Base-by-base conservation (phyloP, 2,329 filamentous ascomycete genomes). In the Sporothrix curviconia region DNA sequence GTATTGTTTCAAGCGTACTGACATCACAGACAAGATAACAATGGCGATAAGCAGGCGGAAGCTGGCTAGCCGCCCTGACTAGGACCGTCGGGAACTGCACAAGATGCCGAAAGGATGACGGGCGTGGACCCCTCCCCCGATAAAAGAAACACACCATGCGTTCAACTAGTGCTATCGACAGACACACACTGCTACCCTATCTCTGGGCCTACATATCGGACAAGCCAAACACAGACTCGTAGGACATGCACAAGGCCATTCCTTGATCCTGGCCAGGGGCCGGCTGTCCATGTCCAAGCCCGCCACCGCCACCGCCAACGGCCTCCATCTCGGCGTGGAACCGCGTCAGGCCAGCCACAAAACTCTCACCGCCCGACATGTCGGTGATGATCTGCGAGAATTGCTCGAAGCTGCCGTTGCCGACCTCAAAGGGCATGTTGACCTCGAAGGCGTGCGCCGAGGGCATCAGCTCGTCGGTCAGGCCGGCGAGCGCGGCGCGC, bases 381-480 rank as follows among this genome's bases (percentile, higher is more conserved):
- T 47, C 42, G 4, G 42, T 47, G 15, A 55, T 61, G 36, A 56
- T 56, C n/a, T 56, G 44, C 25, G 46, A 56, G 12, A 56, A 44
- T 36, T 50, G 36, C 55, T 56, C 55, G n/a, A 51, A 56, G 37
- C 55, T 51, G 44, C 44, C 55, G 37, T 56, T 56, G 55, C 55
- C 55, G 9, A 56, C 55, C 37, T 56, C 55, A 6, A 50, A 50
- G 3, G 46, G 44, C 55, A 50, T 56, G 28, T 56, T 36, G 19
- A 50, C 44, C 37, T 56, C 54, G n/a, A 56, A 56, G 17, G 43
- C 54, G 25, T 56, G 43, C 2, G 39, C 54, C 11, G 54, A 42
- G 6, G 54, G 54, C 11, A 32, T 42, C 44, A 56, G 37, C 14
- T 50, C 54, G 15, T 40, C 54, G 4, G 54, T 56, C 5, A 56